Conservation (phyloP, 345 rosid species). For the Populus ilicifolia region DNA sequence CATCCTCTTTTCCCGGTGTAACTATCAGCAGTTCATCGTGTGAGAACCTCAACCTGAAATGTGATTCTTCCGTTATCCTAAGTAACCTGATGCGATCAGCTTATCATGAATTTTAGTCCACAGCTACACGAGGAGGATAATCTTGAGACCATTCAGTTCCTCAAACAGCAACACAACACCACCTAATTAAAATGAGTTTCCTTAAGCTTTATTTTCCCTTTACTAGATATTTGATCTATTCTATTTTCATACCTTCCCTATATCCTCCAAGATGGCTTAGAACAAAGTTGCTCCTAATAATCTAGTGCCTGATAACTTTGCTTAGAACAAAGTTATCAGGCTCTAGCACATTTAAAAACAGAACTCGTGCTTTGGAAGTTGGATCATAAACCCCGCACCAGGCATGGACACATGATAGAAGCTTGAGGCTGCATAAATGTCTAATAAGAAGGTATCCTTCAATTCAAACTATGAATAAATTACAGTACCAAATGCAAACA, state of each 20-base stretch:
- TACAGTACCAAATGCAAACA: background rate
- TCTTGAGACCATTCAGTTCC: background rate
- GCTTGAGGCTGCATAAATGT: background rate
- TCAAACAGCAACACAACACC: background rate
- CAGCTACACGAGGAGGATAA: background rate
- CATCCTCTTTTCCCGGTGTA: background rate
- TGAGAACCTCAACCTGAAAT: background rate
- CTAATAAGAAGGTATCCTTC: background rate
- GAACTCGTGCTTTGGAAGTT: background rate
- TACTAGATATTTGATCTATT: background rate
- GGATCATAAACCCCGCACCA: no score
- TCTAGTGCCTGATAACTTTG: no score
- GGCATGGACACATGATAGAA: background rate
- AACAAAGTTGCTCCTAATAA: background rate
- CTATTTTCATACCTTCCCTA: background rate
- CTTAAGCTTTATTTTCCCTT: background rate
- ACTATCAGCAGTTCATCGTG: background rate
- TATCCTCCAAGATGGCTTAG: background rate
- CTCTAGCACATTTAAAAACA: background rate
- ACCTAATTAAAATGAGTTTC: background rate
- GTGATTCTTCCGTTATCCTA: background rate
- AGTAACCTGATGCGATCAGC: background rate
- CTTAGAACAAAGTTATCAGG: background rate
- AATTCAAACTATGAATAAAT: background rate
- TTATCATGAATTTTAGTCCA: background rate